Base-by-base conservation (phyloP, 78 protist genomes). In the Monosiga brevicollis region DNA sequence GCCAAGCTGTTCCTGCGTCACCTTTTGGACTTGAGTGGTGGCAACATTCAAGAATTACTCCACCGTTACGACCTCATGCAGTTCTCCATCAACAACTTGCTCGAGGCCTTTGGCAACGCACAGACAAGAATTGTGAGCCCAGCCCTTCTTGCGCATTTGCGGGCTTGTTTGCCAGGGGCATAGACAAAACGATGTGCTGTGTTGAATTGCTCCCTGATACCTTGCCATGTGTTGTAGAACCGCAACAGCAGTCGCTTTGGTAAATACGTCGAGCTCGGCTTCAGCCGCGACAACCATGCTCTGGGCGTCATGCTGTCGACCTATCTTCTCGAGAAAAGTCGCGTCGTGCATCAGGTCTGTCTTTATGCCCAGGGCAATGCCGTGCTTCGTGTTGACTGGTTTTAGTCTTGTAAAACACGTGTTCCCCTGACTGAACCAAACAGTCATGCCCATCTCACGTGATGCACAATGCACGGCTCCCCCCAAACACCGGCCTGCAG, bases 1-100 rank as follows among this genome's bases (percentile, higher is more conserved):
- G 92, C 96, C 77, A 96, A 96, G 86, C 43, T 81, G 72, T 92
- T 95, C 80, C 90, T 96, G 93, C 83, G 73, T 49, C 62, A 49
- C 62, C 62, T 49, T 15, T 15, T 49, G 29, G 62, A 49, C 62
- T 15, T 49, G 29, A 49, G 62, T 15, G 15, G 62, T 15, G 62
- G 62, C 62, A 15, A 15, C 29, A 15, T 20, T 49, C 6, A 6
- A 15, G 62, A 15, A 6, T 15, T 49, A 15, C 29, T 15, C 62
- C 29, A 6, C 62, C 6, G 15, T 6, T 49, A 49, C 15, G 62
- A 49, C 29, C 29, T 49, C 29, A 49, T 49, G 62, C 62, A 15
- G 6, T 49, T 49, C 62, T 6, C 62, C 62, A 6, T 49, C 11
- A 35, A 40, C 43, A 90, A 87, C 3, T 11, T 90, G 10, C 84